phyloP scores from a whole-genome alignment of 1,284 basidiomycete genomes.

The Ganoderma meredithae region DNA sequence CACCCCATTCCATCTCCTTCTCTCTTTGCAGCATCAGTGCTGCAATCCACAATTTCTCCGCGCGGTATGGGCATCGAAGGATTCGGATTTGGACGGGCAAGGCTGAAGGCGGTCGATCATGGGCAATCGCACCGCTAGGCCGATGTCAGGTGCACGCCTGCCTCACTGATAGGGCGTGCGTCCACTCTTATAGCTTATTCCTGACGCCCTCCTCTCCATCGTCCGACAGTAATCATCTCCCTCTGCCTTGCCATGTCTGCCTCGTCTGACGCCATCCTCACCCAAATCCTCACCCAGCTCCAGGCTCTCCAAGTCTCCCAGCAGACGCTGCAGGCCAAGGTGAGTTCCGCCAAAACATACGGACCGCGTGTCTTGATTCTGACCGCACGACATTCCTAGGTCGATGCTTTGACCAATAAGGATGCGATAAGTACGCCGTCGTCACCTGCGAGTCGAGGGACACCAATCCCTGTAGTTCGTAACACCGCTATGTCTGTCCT shows the following conservation, averaged over 20 bases:
- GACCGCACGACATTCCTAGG: slow-evolving; percentile 35
- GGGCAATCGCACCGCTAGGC: slow-evolving; percentile 28
- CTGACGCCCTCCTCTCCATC: slow-evolving; percentile 21
- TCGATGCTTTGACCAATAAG: slow-evolving; percentile 45
- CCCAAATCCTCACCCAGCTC: slow-evolving; percentile 76
- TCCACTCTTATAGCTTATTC: slow-evolving; percentile 6
- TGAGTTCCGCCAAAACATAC: slow-evolving; percentile 39
- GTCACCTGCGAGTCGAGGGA: slow-evolving; percentile 35
- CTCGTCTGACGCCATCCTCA: slow-evolving; percentile 66
- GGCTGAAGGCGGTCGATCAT: slow-evolving; percentile 1
- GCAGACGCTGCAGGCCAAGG: slow-evolving; percentile 78
- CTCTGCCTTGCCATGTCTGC: slow-evolving; percentile 46
- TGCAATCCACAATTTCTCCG: neutral
- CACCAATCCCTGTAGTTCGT: slow-evolving; percentile 35
- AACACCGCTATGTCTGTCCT: slow-evolving; percentile 34
- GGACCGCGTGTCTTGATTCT: neutral
- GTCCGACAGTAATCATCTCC: slow-evolving; percentile 5
- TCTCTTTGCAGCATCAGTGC: neutral
- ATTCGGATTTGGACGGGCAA: neutral
- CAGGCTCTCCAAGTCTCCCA: slow-evolving; percentile 74
- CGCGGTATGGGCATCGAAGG: neutral
- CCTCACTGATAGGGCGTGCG: slow-evolving; percentile 36
- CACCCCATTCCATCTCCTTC: neutral
- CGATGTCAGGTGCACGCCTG: slow-evolving; percentile 32
- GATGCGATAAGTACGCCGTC: slow-evolving; percentile 37